Evolutionary conservation across 495 filamentous ascomycete genomes (phyloP), one percentile per base, ranked within the genome.

Genomic region (Daldinia grandis): DNA sequence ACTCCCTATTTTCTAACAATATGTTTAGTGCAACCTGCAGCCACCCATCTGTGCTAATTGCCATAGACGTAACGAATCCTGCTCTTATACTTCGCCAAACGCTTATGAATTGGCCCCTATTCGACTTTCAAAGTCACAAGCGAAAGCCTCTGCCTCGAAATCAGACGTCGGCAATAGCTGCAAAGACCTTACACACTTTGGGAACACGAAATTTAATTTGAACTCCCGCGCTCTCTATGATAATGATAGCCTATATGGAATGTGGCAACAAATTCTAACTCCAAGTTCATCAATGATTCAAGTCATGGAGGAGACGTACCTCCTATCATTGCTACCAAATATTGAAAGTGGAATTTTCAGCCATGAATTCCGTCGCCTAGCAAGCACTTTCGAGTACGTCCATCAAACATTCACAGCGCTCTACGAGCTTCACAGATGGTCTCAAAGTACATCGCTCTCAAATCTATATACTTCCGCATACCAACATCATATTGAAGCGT

Each of bases 401-500:
- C 21, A 30, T 14, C 58, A 31, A 5, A 64, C 58, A 21, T 58
- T 68, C 55, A 69, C 58, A 12, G 55, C 68, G 10, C 62, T 72
- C 21, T 62, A 38, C 24, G 64, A 68, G 2, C 65, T 71, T 47
- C 42, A 70, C 30, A n/a, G 49, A 53, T 54, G 50, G 30, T 24
- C 28, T n/a, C 73, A 67, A 6, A 56, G 25, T n/a, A 37, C 31
- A 4, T 57, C 62, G 17, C 62, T 14, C 19, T 19, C 49, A 24
- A 38, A 54, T 24, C 27, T 71, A 1, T 64, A 61, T 33, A 62
- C 62, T 24, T 44, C 25, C 27, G 69, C 73, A 25, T 49, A 64
- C 31, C 68, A 72, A 19, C 35, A 74, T 27, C 54, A 74, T 33
- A 74, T 70, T 12, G 58, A 61, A 31, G 72, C 74, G 8, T 76